phyloP scores from a whole-genome alignment of 768 basidiomycete species.

The Lactarius quietus region DNA sequence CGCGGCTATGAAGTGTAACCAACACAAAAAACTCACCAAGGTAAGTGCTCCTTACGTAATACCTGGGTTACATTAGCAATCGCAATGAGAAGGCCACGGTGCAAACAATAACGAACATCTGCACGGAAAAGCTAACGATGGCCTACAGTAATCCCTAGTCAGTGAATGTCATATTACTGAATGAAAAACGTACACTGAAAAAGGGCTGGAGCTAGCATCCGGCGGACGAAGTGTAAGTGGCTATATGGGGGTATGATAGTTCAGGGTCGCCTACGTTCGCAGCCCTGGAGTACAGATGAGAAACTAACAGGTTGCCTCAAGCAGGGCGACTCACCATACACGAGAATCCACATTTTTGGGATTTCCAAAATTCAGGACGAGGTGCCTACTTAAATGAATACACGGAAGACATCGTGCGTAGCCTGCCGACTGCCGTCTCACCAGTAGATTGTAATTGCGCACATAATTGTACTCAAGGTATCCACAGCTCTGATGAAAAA shows the following conservation, averaged over 20 bases:
- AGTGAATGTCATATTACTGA: neutral
- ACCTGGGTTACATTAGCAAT: too few species aligned
- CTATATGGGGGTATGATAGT: too few species aligned
- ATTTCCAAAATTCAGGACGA: conserved; percentile 27
- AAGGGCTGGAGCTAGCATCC: neutral
- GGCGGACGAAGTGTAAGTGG: neutral
- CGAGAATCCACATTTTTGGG: conserved; percentile 35
- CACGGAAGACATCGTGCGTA: too few species aligned
- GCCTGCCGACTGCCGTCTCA: conserved; percentile 28
- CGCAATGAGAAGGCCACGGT: too few species aligned
- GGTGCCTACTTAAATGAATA: too few species aligned
- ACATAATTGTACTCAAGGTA: conserved; percentile 43
- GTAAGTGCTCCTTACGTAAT: too few species aligned
- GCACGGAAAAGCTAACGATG: neutral
- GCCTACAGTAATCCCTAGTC: too few species aligned
- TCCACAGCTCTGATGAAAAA: conserved; percentile 39
- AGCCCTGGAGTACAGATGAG: neutral
- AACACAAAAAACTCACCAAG: too few species aligned
- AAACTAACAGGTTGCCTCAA: neutral
- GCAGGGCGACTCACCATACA: conserved; percentile 37
- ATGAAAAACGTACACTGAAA: neutral
- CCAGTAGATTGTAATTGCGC: conserved; percentile 46
- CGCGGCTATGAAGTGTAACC: too few species aligned
- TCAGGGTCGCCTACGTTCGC: neutral
- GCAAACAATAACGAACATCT: too few species aligned